Base-by-base conservation (phyloP, 306 rosid species). In the Vigna angularis region DNA sequence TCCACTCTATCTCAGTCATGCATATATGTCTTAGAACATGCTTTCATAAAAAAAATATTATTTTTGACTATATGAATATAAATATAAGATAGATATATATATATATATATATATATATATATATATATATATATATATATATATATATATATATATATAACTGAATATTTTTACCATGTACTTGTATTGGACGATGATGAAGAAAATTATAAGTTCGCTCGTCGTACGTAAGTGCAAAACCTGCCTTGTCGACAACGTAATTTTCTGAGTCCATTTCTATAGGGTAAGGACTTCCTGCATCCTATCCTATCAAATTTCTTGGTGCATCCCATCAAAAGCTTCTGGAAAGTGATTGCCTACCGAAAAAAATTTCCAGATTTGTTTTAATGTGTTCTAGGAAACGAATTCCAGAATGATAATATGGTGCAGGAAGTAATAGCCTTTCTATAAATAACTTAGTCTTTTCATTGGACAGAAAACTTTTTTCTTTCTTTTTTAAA, bases 161-260 rank as follows among this genome's bases (percentile, higher is more conserved):
- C 14, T 20, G 64, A 57, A 1, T 61, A 8, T 28, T 59, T 38
- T 5, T 20, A 38, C 9, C 7, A 6, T 38, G 8, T 38, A 7
- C 44, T 20, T 45, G 5, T n/a, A 12, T 56, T 66, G 77, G 85
- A 70, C 81, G 36, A 75, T 74, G 84, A 81, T 75, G 81, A 81
- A 4, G 81, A 81, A 24, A 17, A 75, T 49, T 17, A 8, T 5
- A 13, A 45, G 81, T 75, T 81, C 73, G 85, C 81, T 81, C 81
- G 85, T 75, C 77, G 85, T 49, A 28, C 81, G 72, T 75, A 81
- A 58, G 76, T 74, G 84, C 76, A 67, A 67, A 45, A 22, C 0
- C 17, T 68, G 81, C 81, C 18, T 58, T 75, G 85, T 30, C 81
- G 85, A 81, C 56, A 70, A 64, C 9, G 0, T 36, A 0, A 17